Evolutionary conservation across 805 yeast genomes (phyloP).

Genomic region (Wickerhamiella sorbophila): DNA sequence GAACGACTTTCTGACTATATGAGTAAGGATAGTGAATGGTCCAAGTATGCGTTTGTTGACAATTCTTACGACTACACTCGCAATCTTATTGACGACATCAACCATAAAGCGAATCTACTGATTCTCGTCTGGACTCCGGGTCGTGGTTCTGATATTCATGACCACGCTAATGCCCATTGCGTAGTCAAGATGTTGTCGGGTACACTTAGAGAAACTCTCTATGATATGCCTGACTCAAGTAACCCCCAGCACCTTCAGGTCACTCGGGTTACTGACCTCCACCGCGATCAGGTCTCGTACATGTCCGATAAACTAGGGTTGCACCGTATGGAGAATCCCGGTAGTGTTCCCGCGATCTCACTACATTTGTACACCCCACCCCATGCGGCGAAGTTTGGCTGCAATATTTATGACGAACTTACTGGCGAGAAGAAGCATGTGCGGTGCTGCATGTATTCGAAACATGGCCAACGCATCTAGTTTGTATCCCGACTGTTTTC

Average conservation of each 20-base stretch:
- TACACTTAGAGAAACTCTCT: constrained; percentile 40
- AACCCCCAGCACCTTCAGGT: constrained; percentile 17
- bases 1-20: constrained; percentile 34
- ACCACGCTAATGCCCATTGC: constrained; percentile 67
- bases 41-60: constrained; percentile 41
- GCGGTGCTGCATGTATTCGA: constrained; percentile 16
- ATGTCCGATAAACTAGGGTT: constrained; percentile 53
- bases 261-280: constrained; percentile 19
- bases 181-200: constrained; percentile 58
- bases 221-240: constrained; percentile 33
- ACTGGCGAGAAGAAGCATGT: constrained; percentile 41
- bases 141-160: constrained; percentile 49
- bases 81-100: constrained; percentile 63
- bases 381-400: constrained; percentile 42
- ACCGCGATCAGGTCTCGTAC: constrained; percentile 39
- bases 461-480: neutral
- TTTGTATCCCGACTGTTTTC: no score
- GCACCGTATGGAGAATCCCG: constrained; percentile 45
- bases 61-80: constrained; percentile 38
- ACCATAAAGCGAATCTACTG: constrained; percentile 53
- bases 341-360: constrained; percentile 37
- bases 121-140: constrained; percentile 61
- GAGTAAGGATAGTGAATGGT: constrained; percentile 43
- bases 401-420: constrained; percentile 31
- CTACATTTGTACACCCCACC: constrained; percentile 69